Percentiles rank a stretch among this genome's conserved stretches.
phyloP scores from a whole-genome alignment of 441 rosid species.

The Metrosideros polymorpha region DNA sequence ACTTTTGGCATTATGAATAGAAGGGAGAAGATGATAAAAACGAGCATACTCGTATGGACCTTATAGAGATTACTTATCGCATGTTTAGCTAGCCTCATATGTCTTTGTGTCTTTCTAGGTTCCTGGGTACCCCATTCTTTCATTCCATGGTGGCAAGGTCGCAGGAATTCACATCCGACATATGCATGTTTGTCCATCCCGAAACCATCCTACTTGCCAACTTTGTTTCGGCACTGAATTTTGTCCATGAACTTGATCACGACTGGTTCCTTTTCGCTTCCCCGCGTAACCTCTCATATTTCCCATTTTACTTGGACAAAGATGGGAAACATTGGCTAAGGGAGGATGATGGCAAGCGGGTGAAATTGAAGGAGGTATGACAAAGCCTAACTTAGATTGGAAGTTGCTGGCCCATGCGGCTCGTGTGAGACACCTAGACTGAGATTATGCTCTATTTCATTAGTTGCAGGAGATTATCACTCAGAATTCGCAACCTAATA shows the following conservation, averaged over 20 bases:
- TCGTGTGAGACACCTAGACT: constrained; percentile 8
- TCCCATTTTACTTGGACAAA: constrained; percentile 45
- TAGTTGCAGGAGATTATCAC: constrained; percentile 67
- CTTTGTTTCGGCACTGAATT: constrained; percentile 40
- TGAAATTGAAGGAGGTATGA: constrained; percentile 57
- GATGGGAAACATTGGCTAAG: constrained; percentile 50
- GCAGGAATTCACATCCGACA: constrained; percentile 28
- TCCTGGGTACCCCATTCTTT: constrained; percentile 71
- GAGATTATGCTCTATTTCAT: constrained; percentile 21
- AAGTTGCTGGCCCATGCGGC: constrained; percentile 7
- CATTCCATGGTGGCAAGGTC: constrained; percentile 83
- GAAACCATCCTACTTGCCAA: constrained; percentile 50
- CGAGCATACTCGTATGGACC: background rate
- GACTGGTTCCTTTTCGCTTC: constrained; percentile 86
- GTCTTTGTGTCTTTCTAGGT: constrained; percentile 31
- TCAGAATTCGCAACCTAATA: constrained; percentile 22
- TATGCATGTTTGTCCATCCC: constrained; percentile 43
- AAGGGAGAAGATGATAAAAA: background rate
- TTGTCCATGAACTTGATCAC: constrained; percentile 40
- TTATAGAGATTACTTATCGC: background rate
- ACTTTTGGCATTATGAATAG: background rate
- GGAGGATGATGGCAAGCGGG: constrained; percentile 32
- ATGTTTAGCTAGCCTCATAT: background rate
- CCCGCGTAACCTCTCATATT: constrained; percentile 25
- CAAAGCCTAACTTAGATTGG: constrained; percentile 10